Conservation (phyloP, 805 yeast genomes). For the Candida saitoana region DNA sequence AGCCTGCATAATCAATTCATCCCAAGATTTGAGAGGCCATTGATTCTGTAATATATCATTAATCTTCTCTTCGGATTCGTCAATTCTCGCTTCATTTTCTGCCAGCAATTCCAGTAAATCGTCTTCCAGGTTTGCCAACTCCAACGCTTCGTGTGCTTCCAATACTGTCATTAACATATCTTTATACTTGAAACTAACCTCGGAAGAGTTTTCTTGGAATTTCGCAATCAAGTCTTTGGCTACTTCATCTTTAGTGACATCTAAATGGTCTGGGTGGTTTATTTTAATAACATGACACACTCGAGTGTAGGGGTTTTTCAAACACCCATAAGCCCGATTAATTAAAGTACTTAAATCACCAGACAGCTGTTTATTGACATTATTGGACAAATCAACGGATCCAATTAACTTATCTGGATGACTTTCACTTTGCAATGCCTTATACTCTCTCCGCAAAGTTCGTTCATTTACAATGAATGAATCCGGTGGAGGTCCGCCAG, state of each 20-base stretch:
- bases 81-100: constrained; percentile 58
- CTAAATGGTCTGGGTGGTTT: constrained; percentile 39
- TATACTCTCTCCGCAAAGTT: constrained; percentile 66
- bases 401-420: constrained; percentile 72
- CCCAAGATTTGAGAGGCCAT: constrained; percentile 40
- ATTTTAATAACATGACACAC: constrained; percentile 34
- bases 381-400: constrained; percentile 14
- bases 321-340: constrained; percentile 72
- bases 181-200: constrained; percentile 39
- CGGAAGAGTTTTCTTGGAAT: constrained; percentile 32
- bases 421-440: constrained; percentile 62
- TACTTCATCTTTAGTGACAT: constrained; percentile 56
- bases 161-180: constrained; percentile 68
- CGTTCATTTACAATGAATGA: constrained; percentile 54
- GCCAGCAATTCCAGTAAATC: constrained; percentile 51
- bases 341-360: constrained; percentile 48
- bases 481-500: constrained; percentile 59
- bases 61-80: constrained; percentile 41
- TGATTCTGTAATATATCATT: constrained; percentile 38
- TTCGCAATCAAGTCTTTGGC: constrained; percentile 40
- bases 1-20: constrained; percentile 59
- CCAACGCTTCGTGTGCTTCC: constrained; percentile 81
- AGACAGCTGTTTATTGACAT: constrained; percentile 5
- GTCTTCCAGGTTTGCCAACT: constrained; percentile 53
- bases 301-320: constrained; percentile 66